Percentiles rank a stretch among this genome's conserved stretches.
These are phyloP conservation scores for Zasmidium angulare DNA, from an alignment of 2,329 filamentous ascomycete species.

Conservation along the genomic window DNA sequence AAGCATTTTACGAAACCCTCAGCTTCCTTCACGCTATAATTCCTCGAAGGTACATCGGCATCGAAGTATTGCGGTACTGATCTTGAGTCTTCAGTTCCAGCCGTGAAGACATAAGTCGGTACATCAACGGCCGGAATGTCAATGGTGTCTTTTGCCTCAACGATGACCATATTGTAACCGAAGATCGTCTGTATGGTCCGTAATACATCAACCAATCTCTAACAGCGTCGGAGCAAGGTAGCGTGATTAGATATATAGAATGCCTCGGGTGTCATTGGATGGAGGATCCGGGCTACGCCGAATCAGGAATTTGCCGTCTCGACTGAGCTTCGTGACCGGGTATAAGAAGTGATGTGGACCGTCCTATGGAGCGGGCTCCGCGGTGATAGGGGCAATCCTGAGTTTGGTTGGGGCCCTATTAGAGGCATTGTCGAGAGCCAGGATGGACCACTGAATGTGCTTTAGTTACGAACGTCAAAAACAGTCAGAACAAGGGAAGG, in stretches of 20 bases:
- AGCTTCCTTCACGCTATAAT: not conserved
- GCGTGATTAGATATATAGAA: not conserved
- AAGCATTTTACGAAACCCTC: constrained; percentile 56
- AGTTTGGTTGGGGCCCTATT: no score
- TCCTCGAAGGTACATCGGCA: not conserved
- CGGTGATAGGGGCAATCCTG: no score
- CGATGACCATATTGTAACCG: not conserved
- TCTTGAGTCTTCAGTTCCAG: constrained; percentile 4
- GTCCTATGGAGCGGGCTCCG: not conserved
- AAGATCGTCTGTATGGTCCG: not conserved
- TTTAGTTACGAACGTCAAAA: no score
- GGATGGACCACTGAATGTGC: no score
- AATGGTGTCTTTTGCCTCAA: not conserved
- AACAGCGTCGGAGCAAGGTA: not conserved
- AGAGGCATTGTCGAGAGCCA: no score
- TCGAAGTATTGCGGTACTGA: constrained; percentile 4
- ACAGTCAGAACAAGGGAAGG: no score
- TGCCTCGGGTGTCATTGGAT: not conserved
- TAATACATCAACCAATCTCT: not conserved
- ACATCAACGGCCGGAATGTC: constrained; percentile 2
- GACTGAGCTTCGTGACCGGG: not conserved
- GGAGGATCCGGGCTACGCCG: not conserved
- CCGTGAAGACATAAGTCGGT: constrained; percentile 2
- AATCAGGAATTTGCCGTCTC: not conserved
- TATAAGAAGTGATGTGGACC: not conserved